Conservation (phyloP, 352 stramenopile genomes). For the Elongisporangium prolatum region DNA sequence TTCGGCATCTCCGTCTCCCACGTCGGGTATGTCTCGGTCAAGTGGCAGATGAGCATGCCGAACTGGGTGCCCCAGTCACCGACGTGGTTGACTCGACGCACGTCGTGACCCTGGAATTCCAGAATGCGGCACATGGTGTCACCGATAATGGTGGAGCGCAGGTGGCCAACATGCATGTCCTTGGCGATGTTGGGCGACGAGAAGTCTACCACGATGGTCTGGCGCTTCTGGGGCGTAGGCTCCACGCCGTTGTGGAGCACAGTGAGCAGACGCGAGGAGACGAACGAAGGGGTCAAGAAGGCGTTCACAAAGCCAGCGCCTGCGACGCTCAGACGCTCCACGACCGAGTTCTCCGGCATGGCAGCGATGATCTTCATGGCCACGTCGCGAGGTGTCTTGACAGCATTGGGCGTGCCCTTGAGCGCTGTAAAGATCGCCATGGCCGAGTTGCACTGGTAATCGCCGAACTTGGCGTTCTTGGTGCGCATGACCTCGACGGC, state of each 20-base stretch:
- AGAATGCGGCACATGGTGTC: conserved; percentile 84
- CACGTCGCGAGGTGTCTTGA: conserved; percentile 78
- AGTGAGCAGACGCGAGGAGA: conserved; percentile 57
- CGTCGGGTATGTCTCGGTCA: conserved; percentile 96
- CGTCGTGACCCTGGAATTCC: conserved; percentile 83
- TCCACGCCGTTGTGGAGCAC: conserved; percentile 76
- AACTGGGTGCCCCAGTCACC: conserved; percentile 94
- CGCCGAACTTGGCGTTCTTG: conserved; percentile 85
- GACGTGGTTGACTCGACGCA: conserved; percentile 83
- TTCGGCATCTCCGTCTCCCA: conserved; percentile 91
- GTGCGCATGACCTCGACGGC: conserved; percentile 68
- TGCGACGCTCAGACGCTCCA: conserved; percentile 91
- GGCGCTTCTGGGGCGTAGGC: conserved; percentile 73
- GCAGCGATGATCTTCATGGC: conserved; percentile 87
- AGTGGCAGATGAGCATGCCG: conserved; percentile 99
- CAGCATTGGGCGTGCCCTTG: conserved; percentile 82
- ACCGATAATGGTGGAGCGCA: conserved; percentile 90
- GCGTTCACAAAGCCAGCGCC: conserved; percentile 98
- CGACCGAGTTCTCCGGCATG: conserved; percentile 75
- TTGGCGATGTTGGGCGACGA: conserved; percentile 87
- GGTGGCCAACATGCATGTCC: conserved; percentile 87
- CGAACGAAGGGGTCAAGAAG: conserved; percentile 86
- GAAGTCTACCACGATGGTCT: conserved; percentile 79
- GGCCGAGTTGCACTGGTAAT: conserved; percentile 99
- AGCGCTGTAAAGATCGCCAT: conserved; percentile 96